A percentile compares a stretch with the other conserved stretches of the same genome.
Conservation (phyloP, 371 early-diverging fungal species). For the Haplosporangium sp. region DNA sequence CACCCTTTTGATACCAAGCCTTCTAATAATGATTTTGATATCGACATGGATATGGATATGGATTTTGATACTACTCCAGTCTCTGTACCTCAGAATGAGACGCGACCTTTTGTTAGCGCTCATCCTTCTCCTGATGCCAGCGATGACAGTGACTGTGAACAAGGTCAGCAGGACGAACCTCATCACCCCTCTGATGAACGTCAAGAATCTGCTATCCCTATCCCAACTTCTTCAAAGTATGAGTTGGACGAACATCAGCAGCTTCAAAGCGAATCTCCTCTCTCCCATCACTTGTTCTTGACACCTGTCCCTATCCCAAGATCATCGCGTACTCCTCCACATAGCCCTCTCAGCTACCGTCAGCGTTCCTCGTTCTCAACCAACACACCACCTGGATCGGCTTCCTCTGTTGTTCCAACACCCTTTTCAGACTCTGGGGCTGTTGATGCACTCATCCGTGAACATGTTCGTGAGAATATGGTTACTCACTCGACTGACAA, state of each 20-base stretch:
- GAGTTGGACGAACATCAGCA: conserved; percentile 8
- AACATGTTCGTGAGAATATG: conserved; percentile 24
- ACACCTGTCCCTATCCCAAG: conserved; percentile 48
- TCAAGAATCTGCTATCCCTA: conserved; percentile 5
- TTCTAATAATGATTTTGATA: conserved; percentile 10
- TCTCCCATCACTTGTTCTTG: conserved; percentile 43
- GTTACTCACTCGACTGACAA: conserved; percentile 27
- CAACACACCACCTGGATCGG: conserved; percentile 41
- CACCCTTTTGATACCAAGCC: conserved; percentile 28
- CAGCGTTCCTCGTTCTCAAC: conserved; percentile 39
- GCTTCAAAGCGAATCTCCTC: conserved; percentile 16
- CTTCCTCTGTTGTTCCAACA: conserved; percentile 24
- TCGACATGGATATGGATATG: conserved; percentile 40
- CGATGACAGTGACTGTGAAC: conserved; percentile 48
- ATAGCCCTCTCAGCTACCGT: conserved; percentile 28
- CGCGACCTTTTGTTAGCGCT: conserved; percentile 35
- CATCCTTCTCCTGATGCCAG: conserved; percentile 50
- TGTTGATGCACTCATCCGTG: conserved; percentile 43
- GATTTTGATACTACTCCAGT: conserved; percentile 22
- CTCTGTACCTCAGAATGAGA: not conserved
- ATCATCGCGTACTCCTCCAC: conserved; percentile 33
- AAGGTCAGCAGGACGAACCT: not conserved
- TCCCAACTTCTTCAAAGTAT: conserved; percentile 7
- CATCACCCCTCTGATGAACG: conserved; percentile 7
- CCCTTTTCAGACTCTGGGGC: conserved; percentile 34